A percentile compares a stretch with the other conserved stretches of the same genome.
phyloP scores from a whole-genome alignment of 75 land plant species.

The Pinus albicaulis region DNA sequence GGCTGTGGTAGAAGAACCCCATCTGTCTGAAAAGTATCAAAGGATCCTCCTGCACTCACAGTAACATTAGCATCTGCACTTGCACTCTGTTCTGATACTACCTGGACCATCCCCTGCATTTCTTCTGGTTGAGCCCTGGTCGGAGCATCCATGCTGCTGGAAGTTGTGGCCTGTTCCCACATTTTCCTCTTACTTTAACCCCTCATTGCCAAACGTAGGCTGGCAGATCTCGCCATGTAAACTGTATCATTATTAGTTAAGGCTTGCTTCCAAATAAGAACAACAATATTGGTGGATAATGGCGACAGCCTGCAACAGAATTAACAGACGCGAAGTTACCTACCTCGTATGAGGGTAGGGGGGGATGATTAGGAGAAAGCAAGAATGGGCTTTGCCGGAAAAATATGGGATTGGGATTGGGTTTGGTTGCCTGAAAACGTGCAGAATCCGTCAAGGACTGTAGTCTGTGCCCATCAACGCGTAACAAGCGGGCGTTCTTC shows the following conservation, averaged over 20 bases:
- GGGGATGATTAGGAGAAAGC: background rate
- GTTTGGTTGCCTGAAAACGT: background rate
- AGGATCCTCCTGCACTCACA: background rate
- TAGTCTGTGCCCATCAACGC: background rate
- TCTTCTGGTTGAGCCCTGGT: background rate
- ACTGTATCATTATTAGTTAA: too few species aligned
- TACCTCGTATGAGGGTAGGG: background rate
- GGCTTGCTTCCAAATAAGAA: too few species aligned
- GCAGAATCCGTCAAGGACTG: background rate
- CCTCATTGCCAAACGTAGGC: background rate
- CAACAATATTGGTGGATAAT: too few species aligned
- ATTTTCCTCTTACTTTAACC: background rate
- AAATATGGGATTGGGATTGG: background rate
- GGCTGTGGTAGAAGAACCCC: background rate
- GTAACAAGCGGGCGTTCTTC: slow-evolving; percentile 2
- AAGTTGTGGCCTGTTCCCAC: background rate
- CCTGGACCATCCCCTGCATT: background rate
- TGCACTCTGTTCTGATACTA: background rate
- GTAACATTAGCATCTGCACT: background rate
- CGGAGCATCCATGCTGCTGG: background rate
- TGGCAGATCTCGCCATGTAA: too few species aligned
- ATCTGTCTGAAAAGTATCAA: slow-evolving; percentile 1
- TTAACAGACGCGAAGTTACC: background rate
- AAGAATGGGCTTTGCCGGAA: background rate
- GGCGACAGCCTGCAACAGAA: background rate